Base-by-base conservation (phyloP, 805 yeast species). In the Jamesozyma spencerorum region DNA sequence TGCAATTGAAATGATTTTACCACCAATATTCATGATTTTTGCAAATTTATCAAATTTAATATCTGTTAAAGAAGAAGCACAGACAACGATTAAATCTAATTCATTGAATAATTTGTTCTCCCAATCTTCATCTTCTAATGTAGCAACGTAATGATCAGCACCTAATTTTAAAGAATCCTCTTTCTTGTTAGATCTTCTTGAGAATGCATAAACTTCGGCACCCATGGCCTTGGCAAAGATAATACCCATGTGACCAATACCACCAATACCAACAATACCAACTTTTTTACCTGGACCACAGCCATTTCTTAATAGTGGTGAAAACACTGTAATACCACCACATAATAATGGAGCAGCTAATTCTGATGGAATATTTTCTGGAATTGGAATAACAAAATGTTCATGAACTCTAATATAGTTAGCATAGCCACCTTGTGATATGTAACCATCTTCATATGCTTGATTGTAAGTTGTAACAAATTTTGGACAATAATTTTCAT, bases 271-370 rank as follows among this genome's bases (percentile, higher is more conserved):
- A 38, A 73, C 60, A 45, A 76, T 64, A 48, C 77, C 80, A 37
- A 74, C 74, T 38, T 62, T 67, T 45, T 65, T 66, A 38, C 75
- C 76, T 36, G 70, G 68, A 41, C 71, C 74, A 50, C 64, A 66
- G 29, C 69, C 70, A 41, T 66, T 65, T 59, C 79, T 68, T 43
- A 71, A 65, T 49, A 82, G 60, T 41, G 90, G 90, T 6, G 84
- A 72, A 64, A 65, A 81, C 12, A 76, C 79, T 11, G 90, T 82
- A 55, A 79, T 65, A 41, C 90, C 90, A 41, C 85, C 90, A 66
- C 90, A 82, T 65, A 81, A 63, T 63, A 82, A 64, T 39, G 88
- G 87, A 3, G 86, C 87, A 22, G 77, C 85, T 20, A 68, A 63
- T 28, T 68, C 73, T 34, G 74, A 65, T 29, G 71, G 66, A 32